These are phyloP conservation scores for Chytriomyces sp. DNA, from an alignment of 192 early-diverging fungal species.

Conservation along the genomic window DNA sequence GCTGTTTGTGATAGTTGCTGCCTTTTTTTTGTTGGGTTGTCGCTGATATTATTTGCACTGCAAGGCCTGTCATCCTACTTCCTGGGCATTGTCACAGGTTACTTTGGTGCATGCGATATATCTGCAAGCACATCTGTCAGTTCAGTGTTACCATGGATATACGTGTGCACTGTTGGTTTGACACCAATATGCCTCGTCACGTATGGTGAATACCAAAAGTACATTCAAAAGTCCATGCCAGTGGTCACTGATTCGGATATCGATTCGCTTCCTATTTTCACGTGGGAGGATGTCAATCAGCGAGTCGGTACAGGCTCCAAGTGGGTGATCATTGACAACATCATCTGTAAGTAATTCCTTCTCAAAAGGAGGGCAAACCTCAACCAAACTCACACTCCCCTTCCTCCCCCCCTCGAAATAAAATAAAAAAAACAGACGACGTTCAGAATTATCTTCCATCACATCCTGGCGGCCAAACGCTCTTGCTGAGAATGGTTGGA, in stretches of 20 bases:
- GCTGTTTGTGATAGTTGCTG: background rate
- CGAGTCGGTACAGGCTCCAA: conserved; percentile 36
- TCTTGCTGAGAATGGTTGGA: conserved; percentile 26
- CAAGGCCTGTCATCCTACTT: conserved; percentile 33
- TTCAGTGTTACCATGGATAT: background rate
- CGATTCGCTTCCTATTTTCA: conserved; percentile 32
- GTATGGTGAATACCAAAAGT: conserved; percentile 14
- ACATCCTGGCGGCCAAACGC: conserved; percentile 40
- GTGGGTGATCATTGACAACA: conserved; percentile 41
- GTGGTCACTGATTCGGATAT: background rate
- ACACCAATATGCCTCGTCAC: conserved; percentile 4
- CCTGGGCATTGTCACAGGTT: conserved; percentile 36
- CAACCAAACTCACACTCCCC: too few species aligned
- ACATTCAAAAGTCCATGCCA: conserved; percentile 4
- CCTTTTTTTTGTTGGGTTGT: background rate
- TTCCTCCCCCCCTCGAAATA: too few species aligned
- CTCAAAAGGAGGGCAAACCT: too few species aligned
- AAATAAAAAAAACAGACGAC: conserved; percentile 24
- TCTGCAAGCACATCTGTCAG: background rate
- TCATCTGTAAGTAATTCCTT: conserved; percentile 49
- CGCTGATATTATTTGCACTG: background rate
- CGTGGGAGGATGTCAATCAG: conserved; percentile 41
- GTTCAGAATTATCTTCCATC: conserved; percentile 26
- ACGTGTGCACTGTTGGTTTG: conserved; percentile 3
- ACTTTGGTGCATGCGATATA: conserved; percentile 35